Conservation (phyloP, 805 yeast species). For the Yarrowia keelungensis region DNA sequence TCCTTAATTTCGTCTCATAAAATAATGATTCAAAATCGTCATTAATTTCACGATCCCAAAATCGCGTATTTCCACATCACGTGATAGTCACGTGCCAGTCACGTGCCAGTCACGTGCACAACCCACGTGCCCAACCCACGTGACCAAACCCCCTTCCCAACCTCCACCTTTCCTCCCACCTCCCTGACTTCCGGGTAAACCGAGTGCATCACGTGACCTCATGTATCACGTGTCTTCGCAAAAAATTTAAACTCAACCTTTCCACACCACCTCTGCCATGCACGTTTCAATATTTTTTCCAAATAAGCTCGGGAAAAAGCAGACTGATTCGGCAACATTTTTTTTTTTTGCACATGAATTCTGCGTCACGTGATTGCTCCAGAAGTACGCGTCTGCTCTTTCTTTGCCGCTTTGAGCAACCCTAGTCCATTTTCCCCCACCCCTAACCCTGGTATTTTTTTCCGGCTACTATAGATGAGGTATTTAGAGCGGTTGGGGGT, state of each 20-base stretch:
- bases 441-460: too few species aligned
- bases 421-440: too few species aligned
- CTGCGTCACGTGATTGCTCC: conserved; percentile 16
- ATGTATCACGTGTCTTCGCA: neutral
- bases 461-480: conserved; percentile 14
- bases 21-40: too few species aligned
- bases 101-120: too few species aligned
- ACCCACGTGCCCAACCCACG: too few species aligned
- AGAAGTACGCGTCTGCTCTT: neutral
- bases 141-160: too few species aligned
- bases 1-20: too few species aligned
- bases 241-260: neutral
- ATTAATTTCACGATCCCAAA: too few species aligned
- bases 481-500: neutral
- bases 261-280: neutral
- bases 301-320: conserved; percentile 1
- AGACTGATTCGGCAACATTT: conserved; percentile 5
- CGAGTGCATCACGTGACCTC: conserved; percentile 6
- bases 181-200: conserved; percentile 6
- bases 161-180: neutral
- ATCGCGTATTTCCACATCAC: too few species aligned
- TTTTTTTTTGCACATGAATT: neutral
- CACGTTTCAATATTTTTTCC: neutral
- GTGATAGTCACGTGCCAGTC: too few species aligned
- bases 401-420: neutral